These are phyloP conservation scores for Xylariaceae sp. DNA, from an alignment of 2,329 filamentous ascomycete genomes.

Conservation along the genomic window DNA sequence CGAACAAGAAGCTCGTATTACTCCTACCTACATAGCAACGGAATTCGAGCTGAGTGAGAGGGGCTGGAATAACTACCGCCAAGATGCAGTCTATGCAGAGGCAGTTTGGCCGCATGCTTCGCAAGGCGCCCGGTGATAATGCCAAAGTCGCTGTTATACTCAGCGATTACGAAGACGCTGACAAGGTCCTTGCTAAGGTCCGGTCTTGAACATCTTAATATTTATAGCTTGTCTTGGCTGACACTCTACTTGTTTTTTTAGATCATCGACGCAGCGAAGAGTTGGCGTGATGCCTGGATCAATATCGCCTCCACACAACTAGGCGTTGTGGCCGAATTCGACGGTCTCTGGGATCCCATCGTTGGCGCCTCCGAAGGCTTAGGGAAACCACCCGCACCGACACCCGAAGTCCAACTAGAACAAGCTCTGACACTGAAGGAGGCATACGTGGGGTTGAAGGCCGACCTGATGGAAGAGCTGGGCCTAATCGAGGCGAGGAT, in stretches of 20 bases:
- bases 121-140: conserved; percentile 66
- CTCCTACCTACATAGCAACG: too few species aligned
- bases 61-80: conserved; percentile 5
- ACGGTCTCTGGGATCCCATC: conserved; percentile 73
- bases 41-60: neutral
- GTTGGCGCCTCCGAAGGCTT: conserved; percentile 59
- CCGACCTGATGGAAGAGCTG: conserved; percentile 68
- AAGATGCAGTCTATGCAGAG: conserved; percentile 70
- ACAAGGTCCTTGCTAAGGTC: conserved; percentile 70
- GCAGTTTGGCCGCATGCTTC: conserved; percentile 68
- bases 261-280: conserved; percentile 71
- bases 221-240: conserved; percentile 2
- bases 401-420: conserved; percentile 58
- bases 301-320: conserved; percentile 67
- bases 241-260: conserved; percentile 33
- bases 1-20: too few species aligned
- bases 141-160: conserved; percentile 71
- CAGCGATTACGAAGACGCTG: conserved; percentile 76
- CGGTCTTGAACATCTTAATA: conserved; percentile 16
- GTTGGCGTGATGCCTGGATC: conserved; percentile 77
- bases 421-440: conserved; percentile 62
- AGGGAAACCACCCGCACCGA: conserved; percentile 53
- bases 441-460: conserved; percentile 66
- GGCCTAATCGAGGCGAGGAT: conserved; percentile 66
- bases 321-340: conserved; percentile 62